Percentiles rank a stretch among this genome's conserved stretches.
phyloP scores from a whole-genome alignment of 2,329 filamentous ascomycete genomes.

The Talaromyces funiculosus region DNA sequence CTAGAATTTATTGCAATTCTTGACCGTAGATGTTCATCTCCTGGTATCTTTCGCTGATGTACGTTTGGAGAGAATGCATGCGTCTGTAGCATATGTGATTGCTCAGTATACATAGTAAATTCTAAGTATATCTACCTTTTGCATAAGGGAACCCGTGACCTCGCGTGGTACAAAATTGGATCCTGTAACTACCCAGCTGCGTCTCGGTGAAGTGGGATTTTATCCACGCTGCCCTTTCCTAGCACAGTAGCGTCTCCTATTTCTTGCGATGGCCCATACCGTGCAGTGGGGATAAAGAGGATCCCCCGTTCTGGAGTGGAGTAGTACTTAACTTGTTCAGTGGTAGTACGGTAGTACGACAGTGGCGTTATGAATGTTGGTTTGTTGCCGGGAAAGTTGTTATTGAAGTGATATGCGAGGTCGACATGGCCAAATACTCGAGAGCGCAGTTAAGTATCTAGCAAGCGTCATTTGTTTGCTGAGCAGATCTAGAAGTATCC shows the following conservation, averaged over 20 bases:
- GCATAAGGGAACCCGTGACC: neutral
- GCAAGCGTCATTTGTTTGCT: neutral
- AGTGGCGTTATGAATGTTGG: too few relatives aligned
- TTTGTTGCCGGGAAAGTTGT: too few relatives aligned
- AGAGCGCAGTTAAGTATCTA: neutral
- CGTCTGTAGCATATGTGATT: neutral
- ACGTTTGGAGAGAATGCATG: neutral
- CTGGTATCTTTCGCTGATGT: neutral
- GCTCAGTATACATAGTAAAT: neutral
- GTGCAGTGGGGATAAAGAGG: conserved; percentile 8
- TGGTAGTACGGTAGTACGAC: neutral
- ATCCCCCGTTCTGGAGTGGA: conserved; percentile 10
- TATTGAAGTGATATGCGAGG: neutral
- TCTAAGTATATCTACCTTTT: neutral
- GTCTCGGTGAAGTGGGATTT: conserved; percentile 2
- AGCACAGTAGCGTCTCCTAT: neutral
- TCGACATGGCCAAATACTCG: neutral
- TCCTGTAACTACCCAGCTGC: neutral
- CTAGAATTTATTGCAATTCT: neutral
- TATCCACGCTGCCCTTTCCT: neutral
- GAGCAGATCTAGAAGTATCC: neutral
- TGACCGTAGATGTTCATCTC: neutral
- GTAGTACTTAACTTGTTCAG: conserved; percentile 1
- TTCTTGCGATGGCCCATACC: conserved; percentile 1
- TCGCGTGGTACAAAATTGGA: neutral